Evolutionary conservation across 2,329 filamentous ascomycete genomes (phyloP).

Genomic region (Alternaria dauci): DNA sequence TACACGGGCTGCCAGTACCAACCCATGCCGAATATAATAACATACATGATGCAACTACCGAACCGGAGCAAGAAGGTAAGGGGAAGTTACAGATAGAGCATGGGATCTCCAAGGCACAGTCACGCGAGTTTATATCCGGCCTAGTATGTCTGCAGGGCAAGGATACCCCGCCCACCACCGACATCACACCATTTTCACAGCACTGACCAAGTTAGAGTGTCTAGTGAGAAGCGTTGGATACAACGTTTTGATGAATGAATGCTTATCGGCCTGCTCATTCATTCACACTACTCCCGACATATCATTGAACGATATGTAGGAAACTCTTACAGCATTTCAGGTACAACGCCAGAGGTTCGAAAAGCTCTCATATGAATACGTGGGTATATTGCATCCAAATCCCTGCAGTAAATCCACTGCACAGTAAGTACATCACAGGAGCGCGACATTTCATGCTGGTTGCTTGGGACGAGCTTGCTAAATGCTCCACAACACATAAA

Average conservation of each 20-base stretch:
- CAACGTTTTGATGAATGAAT: not conserved
- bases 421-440: not conserved
- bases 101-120: not conserved
- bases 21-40: not conserved
- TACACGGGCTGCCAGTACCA: not conserved
- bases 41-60: not conserved
- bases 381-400: not conserved
- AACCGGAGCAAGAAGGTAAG: conserved; percentile 1
- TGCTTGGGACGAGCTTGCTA: not conserved
- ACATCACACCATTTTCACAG: not conserved
- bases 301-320: not conserved
- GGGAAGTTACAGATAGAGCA: not conserved
- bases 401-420: not conserved
- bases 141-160: not conserved
- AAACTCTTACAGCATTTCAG: not conserved
- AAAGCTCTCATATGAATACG: not conserved
- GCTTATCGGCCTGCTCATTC: not conserved
- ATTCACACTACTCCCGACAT: not conserved
- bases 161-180: not conserved
- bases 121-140: not conserved
- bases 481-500: not conserved
- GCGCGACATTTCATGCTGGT: not conserved
- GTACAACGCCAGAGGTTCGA: not conserved
- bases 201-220: not conserved
- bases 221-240: not conserved